Evolutionary conservation across 768 basidiomycete species (phyloP).

Genomic region (Strobilomyces echinocephalus): DNA sequence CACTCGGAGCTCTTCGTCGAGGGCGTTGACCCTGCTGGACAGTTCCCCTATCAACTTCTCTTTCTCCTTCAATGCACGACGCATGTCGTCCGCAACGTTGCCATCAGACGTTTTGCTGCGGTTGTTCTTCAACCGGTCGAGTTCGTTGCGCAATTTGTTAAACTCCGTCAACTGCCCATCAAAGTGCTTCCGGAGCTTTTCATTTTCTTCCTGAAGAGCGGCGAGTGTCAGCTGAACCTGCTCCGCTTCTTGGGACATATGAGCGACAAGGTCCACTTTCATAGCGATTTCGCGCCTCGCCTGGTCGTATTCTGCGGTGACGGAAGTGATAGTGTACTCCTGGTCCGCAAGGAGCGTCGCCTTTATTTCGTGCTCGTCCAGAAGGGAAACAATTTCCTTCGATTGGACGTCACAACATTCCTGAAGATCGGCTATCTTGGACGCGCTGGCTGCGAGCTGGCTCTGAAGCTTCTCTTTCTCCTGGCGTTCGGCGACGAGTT

Average conservation of each 20-base stretch:
- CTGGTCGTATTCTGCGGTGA: too few relatives aligned
- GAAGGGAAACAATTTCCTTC: too few relatives aligned
- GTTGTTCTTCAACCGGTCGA: background rate
- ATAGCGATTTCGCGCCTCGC: too few relatives aligned
- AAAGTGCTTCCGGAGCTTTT: background rate
- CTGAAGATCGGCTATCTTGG: too few relatives aligned
- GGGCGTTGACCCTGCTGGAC: background rate
- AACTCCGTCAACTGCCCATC: constrained; percentile 2
- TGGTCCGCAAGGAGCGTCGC: too few relatives aligned
- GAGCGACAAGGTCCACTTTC: background rate
- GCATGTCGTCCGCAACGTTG: background rate
- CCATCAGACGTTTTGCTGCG: too few relatives aligned
- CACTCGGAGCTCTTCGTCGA: background rate
- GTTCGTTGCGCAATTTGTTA: background rate
- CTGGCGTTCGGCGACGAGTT: too few relatives aligned
- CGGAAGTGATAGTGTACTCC: too few relatives aligned
- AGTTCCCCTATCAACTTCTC: background rate
- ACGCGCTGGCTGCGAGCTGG: too few relatives aligned
- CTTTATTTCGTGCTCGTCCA: too few relatives aligned
- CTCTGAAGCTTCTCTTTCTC: too few relatives aligned
- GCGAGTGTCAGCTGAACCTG: background rate
- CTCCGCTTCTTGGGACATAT: background rate
- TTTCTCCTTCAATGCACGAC: background rate
- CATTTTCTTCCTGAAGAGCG: background rate
- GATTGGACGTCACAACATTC: too few relatives aligned